Evolutionary conservation across 2,329 filamentous ascomycete genomes (phyloP).

Genomic region (Exophiala aquamarina): DNA sequence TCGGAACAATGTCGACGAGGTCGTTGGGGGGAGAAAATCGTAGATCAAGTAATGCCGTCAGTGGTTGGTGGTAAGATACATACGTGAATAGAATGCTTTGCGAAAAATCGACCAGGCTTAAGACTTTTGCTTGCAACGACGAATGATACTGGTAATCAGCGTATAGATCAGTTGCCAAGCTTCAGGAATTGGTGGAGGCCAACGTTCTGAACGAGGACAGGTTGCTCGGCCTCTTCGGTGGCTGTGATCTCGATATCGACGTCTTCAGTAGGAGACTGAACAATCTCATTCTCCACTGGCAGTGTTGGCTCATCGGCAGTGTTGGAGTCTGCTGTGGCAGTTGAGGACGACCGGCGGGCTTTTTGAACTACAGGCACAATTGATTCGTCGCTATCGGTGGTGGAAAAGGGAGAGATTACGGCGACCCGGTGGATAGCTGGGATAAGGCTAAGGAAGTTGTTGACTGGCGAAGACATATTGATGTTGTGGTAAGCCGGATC

Average conservation of each 20-base stretch:
- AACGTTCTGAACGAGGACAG: not conserved
- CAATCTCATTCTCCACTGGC: slow-evolving; percentile 4
- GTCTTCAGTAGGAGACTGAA: slow-evolving; percentile 16
- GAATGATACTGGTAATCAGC: not conserved
- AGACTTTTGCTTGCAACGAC: too few relatives aligned
- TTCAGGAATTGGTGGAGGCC: slow-evolving; percentile 15
- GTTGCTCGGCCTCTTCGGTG: slow-evolving; percentile 6
- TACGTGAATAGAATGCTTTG: too few relatives aligned
- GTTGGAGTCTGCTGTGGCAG: slow-evolving; percentile 22
- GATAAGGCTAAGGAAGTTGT: slow-evolving; percentile 24
- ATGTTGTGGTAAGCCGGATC: not conserved
- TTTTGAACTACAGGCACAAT: slow-evolving; percentile 23
- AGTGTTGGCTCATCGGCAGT: slow-evolving; percentile 19
- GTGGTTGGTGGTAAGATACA: too few relatives aligned
- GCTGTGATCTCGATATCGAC: slow-evolving; percentile 8
- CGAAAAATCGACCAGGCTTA: too few relatives aligned
- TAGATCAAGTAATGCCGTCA: not conserved
- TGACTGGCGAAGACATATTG: slow-evolving; percentile 21
- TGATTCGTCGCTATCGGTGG: slow-evolving; percentile 9
- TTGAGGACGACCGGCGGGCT: slow-evolving; percentile 26
- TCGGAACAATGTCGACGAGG: too few relatives aligned
- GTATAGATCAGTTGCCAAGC: slow-evolving; percentile 17
- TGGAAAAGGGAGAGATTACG: slow-evolving; percentile 10
- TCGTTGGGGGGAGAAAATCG: slow-evolving; percentile 2
- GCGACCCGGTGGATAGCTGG: slow-evolving; percentile 20